phyloP scores from a whole-genome alignment of 257 asterid species.

The Nicotiana undulata region DNA sequence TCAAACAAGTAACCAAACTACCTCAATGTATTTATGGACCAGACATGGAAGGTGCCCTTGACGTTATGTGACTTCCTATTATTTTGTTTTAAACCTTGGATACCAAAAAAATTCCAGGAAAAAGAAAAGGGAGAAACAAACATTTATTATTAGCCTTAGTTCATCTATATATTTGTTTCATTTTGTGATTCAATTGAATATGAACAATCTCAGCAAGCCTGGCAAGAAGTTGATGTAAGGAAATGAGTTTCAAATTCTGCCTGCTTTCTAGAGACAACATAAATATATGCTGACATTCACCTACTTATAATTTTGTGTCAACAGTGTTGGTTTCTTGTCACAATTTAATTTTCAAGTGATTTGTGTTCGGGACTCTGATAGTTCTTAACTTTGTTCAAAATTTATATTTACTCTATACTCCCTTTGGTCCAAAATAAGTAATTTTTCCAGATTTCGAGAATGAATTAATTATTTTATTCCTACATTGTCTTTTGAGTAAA shows the following conservation, averaged over 20 bases:
- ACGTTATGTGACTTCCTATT: no score
- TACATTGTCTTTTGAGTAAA: no score
- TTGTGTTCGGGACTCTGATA: background rate
- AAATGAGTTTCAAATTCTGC: slow-evolving; percentile 23
- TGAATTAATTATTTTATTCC: no score
- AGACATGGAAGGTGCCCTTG: background rate
- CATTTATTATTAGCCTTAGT: background rate
- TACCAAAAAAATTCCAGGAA: background rate
- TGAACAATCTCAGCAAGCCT: background rate
- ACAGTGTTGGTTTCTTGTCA: background rate
- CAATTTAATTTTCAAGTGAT: background rate
- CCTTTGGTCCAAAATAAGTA: no score
- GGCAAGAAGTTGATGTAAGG: slow-evolving; percentile 2
- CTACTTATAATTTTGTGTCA: background rate
- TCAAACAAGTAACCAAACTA: background rate
- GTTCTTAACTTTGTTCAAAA: background rate
- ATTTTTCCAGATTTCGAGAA: no score
- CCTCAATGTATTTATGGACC: background rate
- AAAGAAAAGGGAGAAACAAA: background rate
- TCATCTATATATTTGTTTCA: background rate
- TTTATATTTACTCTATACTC: background rate
- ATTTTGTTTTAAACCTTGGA: background rate
- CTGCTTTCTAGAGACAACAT: slow-evolving; percentile 19
- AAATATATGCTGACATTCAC: slow-evolving; percentile 23
- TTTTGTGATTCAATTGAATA: slow-evolving; percentile 2